A percentile compares a stretch with the other conserved stretches of the same genome.
Evolutionary conservation across 2,329 filamentous ascomycete species (phyloP).

Genomic region (Ophiobolus disseminans): DNA sequence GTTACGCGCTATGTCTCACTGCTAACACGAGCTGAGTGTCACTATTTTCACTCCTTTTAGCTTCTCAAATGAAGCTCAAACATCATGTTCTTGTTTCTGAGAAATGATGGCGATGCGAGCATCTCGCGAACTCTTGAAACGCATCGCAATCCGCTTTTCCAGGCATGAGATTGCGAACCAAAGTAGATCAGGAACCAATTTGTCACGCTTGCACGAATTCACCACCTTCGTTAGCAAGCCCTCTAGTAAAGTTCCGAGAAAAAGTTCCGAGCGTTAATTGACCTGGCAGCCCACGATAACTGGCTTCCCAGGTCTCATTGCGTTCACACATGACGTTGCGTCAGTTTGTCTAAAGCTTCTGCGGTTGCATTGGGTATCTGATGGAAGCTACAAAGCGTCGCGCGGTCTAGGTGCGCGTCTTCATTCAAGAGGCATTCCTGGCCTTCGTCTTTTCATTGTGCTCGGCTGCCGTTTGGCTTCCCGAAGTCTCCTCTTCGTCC

Average conservation of each 20-base stretch:
- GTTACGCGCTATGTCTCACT: no score
- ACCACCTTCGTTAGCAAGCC: conserved; percentile 47
- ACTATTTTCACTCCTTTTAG: no score
- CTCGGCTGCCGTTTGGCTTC: conserved; percentile 14
- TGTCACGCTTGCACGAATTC: conserved; percentile 50
- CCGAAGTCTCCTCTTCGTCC: conserved; percentile 38
- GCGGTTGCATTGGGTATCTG: neutral
- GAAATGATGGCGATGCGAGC: neutral
- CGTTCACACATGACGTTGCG: conserved; percentile 37
- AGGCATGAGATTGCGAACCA: neutral
- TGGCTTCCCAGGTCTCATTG: conserved; percentile 49
- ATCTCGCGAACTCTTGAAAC: no score
- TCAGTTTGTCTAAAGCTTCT: neutral
- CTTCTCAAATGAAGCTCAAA: no score
- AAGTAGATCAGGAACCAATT: conserved; percentile 43
- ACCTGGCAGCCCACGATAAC: conserved; percentile 41
- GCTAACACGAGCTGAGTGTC: no score
- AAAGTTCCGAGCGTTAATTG: conserved; percentile 46
- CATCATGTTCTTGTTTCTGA: no score
- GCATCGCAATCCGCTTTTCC: neutral
- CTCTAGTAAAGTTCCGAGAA: conserved; percentile 51
- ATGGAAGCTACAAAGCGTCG: no score
- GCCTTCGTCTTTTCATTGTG: conserved; percentile 12
- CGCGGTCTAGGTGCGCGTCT: no score
- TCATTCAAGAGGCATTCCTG: neutral